Evolutionary conservation across 768 basidiomycete species (phyloP), one percentile per base, ranked within the genome.

Genomic region (Plicaturopsis crispa): DNA sequence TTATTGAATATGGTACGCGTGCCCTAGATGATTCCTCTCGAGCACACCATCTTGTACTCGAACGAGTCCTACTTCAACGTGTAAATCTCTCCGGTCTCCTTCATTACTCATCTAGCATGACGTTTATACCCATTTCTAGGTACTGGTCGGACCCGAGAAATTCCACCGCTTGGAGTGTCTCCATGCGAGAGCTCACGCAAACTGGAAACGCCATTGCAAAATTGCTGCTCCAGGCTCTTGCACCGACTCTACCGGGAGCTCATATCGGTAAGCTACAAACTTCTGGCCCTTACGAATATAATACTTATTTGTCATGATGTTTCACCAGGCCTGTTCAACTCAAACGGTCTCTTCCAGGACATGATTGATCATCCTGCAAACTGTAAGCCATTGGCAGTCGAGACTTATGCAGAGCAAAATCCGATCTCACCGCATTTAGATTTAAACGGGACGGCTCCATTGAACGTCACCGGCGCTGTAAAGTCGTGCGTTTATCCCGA

Each of bases 381-480:
- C 3, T 82, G n/a, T n/a, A n/a, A n/a, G n/a, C n/a, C n/a, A n/a
- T n/a, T n/a, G n/a, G n/a, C n/a, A n/a, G n/a, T n/a, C n/a, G n/a
- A n/a, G n/a, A n/a, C n/a, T n/a, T n/a, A n/a, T n/a, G n/a, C n/a
- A n/a, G n/a, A n/a, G n/a, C n/a, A n/a, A n/a, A n/a, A n/a, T n/a
- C n/a, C n/a, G n/a, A n/a, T n/a, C n/a, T n/a, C n/a, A n/a, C n/a
- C n/a, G n/a, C n/a, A n/a, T n/a, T n/a, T n/a, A n/a, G n/a, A 80
- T 53, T 55, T 81, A 22, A 83, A 81, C 42, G 80, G 79, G 6
- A 81, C 78, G 0, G 77, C 67, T 0, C 75, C 78, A 10, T 52
- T 72, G 34, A 80, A 81, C 44, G 67, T 75, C 18, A 79, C 73
- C 0, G 72, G 76, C 0, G 62, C 66, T 17, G 59, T 73, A 26